Conservation (phyloP, 2,329 filamentous ascomycete genomes). For the Karstenula rhodostoma region DNA sequence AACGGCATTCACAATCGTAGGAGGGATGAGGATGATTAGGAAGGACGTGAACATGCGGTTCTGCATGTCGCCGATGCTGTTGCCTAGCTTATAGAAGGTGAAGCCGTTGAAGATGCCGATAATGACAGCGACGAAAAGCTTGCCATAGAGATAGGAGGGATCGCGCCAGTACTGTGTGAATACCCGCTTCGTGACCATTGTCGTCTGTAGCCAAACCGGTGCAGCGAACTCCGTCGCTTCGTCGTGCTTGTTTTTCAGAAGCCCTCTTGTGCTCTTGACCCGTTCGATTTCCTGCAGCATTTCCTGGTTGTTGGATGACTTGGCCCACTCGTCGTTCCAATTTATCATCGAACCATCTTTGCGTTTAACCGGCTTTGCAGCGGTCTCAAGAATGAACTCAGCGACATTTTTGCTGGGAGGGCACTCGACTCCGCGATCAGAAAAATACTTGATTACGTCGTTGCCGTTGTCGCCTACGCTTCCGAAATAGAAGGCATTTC, state of each 20-base stretch:
- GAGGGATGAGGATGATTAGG: constrained; percentile 66
- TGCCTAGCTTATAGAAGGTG: constrained; percentile 75
- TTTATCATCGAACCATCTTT: constrained; percentile 66
- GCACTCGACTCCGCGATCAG: constrained; percentile 69
- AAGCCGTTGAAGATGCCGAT: constrained; percentile 82
- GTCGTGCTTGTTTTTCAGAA: constrained; percentile 23
- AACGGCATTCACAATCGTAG: constrained; percentile 75
- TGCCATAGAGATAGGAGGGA: constrained; percentile 78
- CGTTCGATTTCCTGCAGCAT: constrained; percentile 71
- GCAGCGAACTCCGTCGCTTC: constrained; percentile 69
- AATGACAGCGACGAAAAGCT: constrained; percentile 75
- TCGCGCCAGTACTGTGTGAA: constrained; percentile 80
- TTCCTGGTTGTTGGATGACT: constrained; percentile 66
- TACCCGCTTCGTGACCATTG: constrained; percentile 72
- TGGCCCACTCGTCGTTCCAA: constrained; percentile 79
- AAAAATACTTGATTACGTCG: constrained; percentile 73
- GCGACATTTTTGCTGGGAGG: constrained; percentile 72
- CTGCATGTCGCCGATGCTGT: constrained; percentile 73
- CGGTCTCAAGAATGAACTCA: constrained; percentile 72
- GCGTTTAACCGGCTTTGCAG: constrained; percentile 63
- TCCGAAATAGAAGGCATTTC: constrained; percentile 78
- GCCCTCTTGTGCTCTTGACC: constrained; percentile 63
- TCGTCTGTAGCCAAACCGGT: constrained; percentile 68
- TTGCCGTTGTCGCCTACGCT: constrained; percentile 72
- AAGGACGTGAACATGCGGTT: constrained; percentile 80